Evolutionary conservation across 176 grass and related monocot species (phyloP), one percentile per base, ranked within the genome.

Genomic region (Carex littledalei): DNA sequence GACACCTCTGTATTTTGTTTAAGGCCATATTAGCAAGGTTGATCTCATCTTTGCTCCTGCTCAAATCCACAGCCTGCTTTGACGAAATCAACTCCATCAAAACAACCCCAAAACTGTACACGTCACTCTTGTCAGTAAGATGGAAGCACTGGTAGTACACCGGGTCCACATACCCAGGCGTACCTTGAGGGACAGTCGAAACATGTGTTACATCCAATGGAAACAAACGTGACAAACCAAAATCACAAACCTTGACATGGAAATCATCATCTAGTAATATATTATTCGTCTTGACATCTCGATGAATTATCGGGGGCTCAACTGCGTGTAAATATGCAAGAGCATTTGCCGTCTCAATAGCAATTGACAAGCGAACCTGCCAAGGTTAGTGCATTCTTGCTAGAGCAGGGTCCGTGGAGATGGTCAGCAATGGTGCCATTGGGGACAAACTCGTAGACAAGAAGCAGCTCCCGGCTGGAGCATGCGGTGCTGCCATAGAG

Each of bases 371-470:
- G 65, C 95, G 87, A 53, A 90, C 26, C 29, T 83, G 70, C 95
- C 95, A 98, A 98, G 3, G 93, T 87, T 17, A 98, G 85, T 17
- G 86, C 89, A 37, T 62, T 26, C 22, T 89, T 58, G 4, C 63
- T 57, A 9, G 78, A 82, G 73, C 35, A 79, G 59, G 59, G 5
- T 16, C 95, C 93, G 8, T 98, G 93, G 21, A 98, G 86, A 81
- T 98, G 93, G 82, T 98, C 95, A 3, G 95, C 95, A 12, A 98
- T 85, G 5, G 95, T 98, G 32, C 95, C 95, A n/a, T 98, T 98
- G 1, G 95, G 54, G 24, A 98, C 83, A 78, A 60, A 98, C 87
- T 98, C 95, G 1, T 85, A 98, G 14, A 98, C 95, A 14, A 95
- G 88, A 41, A 98, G 88, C 60, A 95, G 91, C 63, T 98, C 93